These are phyloP conservation scores for Candida golubevii DNA, from an alignment of 805 yeast species.

Conservation along the genomic window DNA sequence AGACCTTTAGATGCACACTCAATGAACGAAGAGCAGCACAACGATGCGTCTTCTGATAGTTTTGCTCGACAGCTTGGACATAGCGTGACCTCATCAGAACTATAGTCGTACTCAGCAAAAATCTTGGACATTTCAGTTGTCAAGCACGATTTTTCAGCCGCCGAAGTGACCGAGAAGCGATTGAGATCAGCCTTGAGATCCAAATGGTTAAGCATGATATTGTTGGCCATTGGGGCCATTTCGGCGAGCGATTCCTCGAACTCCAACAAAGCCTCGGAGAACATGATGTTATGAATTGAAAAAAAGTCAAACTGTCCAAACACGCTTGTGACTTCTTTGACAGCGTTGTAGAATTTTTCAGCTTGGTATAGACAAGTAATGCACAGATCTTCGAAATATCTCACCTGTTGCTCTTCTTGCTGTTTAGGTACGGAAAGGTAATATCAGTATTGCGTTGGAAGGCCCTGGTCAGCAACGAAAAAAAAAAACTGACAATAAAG, in stretches of 20 bases:
- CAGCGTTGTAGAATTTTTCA: neutral
- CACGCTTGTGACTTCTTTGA: neutral
- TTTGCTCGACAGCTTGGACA: constrained; percentile 10
- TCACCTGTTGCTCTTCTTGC: too few relatives aligned
- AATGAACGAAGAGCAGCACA: constrained; percentile 10
- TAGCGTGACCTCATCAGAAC: constrained; percentile 9
- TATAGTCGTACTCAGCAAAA: constrained; percentile 12
- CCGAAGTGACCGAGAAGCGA: constrained; percentile 9
- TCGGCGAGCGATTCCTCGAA: constrained; percentile 18
- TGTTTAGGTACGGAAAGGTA: too few relatives aligned
- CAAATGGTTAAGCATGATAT: constrained; percentile 15
- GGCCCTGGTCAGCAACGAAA: too few relatives aligned
- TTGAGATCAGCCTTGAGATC: constrained; percentile 18
- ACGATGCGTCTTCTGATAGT: constrained; percentile 1
- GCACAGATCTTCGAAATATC: too few relatives aligned
- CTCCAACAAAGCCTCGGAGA: constrained; percentile 17
- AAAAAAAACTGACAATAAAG: too few relatives aligned
- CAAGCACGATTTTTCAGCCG: constrained; percentile 1
- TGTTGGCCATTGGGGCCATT: constrained; percentile 9
- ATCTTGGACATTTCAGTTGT: constrained; percentile 1
- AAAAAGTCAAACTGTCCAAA: neutral
- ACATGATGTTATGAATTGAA: constrained; percentile 5
- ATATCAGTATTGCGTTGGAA: too few relatives aligned
- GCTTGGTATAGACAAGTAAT: too few relatives aligned
- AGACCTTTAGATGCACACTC: constrained; percentile 6